phyloP scores from a whole-genome alignment of 768 basidiomycete species.

The Suillus plorans region DNA sequence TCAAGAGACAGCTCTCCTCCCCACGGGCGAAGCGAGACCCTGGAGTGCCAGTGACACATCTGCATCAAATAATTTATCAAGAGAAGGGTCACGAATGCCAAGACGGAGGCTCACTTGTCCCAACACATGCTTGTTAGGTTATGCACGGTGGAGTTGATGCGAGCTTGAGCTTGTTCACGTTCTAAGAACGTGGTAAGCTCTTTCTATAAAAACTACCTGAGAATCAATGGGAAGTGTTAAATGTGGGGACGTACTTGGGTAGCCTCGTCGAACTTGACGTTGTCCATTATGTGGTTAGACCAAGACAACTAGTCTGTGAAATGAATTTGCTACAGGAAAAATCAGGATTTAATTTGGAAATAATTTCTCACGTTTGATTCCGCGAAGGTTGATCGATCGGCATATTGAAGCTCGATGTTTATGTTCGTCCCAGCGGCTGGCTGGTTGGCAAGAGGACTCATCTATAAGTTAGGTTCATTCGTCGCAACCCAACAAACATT shows the following conservation, averaged over 20 bases:
- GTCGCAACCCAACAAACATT: conserved; percentile 1
- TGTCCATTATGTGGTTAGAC: conserved; percentile 38
- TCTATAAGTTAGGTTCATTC: background rate
- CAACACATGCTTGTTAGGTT: conserved; percentile 83
- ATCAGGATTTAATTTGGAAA: conserved; percentile 13
- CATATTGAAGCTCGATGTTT: background rate
- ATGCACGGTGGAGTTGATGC: conserved; percentile 67
- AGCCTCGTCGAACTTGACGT: conserved; percentile 69
- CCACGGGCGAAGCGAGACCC: conserved; percentile 74
- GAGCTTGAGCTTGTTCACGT: conserved; percentile 78
- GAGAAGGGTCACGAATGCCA: background rate
- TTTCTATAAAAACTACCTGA: conserved; percentile 49
- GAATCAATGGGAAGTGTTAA: conserved; percentile 5
- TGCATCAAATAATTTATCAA: conserved; percentile 31
- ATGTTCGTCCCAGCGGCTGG: background rate
- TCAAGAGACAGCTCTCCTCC: conserved; percentile 80
- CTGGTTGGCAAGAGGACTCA: background rate
- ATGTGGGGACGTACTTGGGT: conserved; percentile 53
- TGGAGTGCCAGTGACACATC: conserved; percentile 80
- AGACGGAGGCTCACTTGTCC: conserved; percentile 70
- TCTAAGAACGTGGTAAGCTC: conserved; percentile 81
- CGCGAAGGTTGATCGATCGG: conserved; percentile 13
- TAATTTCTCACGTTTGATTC: conserved; percentile 8
- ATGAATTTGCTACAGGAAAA: conserved; percentile 13
- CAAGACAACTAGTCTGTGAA: background rate